Evolutionary conservation across 768 basidiomycete species (phyloP).

Genomic region (Lentinula sp.): DNA sequence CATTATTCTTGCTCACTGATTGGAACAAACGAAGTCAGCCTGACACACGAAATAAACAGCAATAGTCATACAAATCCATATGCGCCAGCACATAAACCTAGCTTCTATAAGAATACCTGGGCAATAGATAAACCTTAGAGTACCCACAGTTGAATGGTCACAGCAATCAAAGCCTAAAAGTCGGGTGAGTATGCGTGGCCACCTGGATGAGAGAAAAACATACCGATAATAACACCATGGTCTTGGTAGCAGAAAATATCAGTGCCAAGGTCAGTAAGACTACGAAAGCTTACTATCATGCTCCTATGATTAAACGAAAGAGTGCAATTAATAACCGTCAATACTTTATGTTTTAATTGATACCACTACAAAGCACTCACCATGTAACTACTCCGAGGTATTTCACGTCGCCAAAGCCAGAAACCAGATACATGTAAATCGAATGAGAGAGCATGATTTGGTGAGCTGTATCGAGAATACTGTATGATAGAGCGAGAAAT

Average conservation of each 20-base stretch:
- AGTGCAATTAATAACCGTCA: neutral
- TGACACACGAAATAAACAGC: neutral
- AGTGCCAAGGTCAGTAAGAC: neutral
- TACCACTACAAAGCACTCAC: neutral
- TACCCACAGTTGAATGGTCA: neutral
- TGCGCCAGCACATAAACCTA: conserved; percentile 4
- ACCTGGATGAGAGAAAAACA: neutral
- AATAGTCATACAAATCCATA: neutral
- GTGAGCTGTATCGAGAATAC: conserved; percentile 1
- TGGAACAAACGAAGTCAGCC: neutral
- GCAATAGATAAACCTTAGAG: neutral
- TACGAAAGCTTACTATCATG: neutral
- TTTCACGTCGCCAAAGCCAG: neutral
- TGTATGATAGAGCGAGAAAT: neutral
- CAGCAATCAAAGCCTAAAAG: neutral
- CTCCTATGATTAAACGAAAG: neutral
- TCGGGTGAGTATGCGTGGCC: neutral
- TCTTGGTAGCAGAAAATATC: neutral
- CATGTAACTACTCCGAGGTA: neutral
- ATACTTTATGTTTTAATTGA: neutral
- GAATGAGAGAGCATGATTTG: conserved; percentile 4
- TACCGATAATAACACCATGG: conserved; percentile 5
- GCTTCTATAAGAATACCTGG: too few relatives aligned
- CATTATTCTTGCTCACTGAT: conserved; percentile 2
- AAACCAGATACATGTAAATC: conserved; percentile 1